phyloP scores from a whole-genome alignment of 495 filamentous ascomycete genomes.

The Aspergillus sclerotiicarbonarius region DNA sequence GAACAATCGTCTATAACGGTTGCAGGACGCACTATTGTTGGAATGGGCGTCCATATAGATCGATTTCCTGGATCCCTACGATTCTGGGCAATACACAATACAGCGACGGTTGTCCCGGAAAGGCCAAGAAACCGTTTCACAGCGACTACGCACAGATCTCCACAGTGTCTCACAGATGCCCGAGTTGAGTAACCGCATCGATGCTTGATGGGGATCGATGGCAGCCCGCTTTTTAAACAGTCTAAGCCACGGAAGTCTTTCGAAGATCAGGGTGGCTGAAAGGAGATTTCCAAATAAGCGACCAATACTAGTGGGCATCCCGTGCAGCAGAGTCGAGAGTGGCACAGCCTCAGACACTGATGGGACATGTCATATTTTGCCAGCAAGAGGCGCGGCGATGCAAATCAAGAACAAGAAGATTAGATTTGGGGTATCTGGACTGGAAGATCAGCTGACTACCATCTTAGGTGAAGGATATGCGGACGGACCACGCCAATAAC shows the following conservation, averaged over 20 bases:
- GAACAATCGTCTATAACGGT: no score
- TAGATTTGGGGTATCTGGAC: not conserved
- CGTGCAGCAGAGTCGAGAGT: not conserved
- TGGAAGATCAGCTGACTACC: not conserved
- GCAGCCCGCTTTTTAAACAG: not conserved
- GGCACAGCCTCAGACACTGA: not conserved
- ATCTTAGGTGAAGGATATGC: not conserved
- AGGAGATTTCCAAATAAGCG: not conserved
- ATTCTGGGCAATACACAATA: no score
- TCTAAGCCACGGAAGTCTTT: not conserved
- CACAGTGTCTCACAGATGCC: no score
- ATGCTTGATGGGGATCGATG: not conserved
- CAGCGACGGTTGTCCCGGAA: no score
- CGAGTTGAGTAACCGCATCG: no score
- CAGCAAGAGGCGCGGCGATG: not conserved
- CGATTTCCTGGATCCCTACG: no score
- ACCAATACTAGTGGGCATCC: not conserved
- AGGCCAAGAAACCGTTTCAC: no score
- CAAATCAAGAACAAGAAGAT: not conserved
- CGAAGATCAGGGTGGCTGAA: not conserved
- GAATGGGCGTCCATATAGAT: no score
- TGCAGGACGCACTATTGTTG: no score
- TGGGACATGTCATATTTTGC: constrained; percentile 2
- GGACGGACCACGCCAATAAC: not conserved
- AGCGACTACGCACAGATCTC: no score